Conservation (phyloP, 1,284 basidiomycete species). For the Fomitopsis palustris region DNA sequence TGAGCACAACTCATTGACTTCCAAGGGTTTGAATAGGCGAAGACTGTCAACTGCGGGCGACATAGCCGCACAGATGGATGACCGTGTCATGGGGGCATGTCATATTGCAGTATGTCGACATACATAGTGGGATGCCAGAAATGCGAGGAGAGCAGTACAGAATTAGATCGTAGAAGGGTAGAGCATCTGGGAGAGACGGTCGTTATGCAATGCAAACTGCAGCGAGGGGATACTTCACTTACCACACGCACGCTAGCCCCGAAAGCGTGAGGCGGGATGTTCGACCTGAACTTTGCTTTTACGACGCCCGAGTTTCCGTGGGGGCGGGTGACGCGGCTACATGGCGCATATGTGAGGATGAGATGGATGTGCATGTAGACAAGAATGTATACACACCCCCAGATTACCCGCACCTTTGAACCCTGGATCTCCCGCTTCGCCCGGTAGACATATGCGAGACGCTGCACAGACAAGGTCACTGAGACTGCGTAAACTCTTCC, state of each 20-base stretch:
- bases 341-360: neutral
- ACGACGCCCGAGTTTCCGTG: conserved; percentile 97
- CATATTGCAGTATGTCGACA: conserved; percentile 10
- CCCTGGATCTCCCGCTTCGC: conserved; percentile 92
- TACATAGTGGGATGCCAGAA: conserved; percentile 31
- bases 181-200: conserved; percentile 37
- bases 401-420: conserved; percentile 93
- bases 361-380: neutral
- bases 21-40: too few relatives aligned
- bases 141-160: conserved; percentile 18
- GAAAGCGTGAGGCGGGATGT: conserved; percentile 95
- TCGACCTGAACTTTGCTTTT: conserved; percentile 95
- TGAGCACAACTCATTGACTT: too few relatives aligned
- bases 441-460: conserved; percentile 97
- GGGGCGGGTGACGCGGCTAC: conserved; percentile 84
- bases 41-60: too few relatives aligned
- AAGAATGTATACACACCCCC: conserved; percentile 66
- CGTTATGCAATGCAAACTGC: neutral
- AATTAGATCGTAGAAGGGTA: conserved; percentile 51
- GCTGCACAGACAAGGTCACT: conserved; percentile 43
- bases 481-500: neutral
- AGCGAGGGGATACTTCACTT: conserved; percentile 31
- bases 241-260: conserved; percentile 95
- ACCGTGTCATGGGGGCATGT: conserved; percentile 9
- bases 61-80: neutral